Conservation (phyloP, 164 flowering plant species). For the Protea cynaroides region DNA sequence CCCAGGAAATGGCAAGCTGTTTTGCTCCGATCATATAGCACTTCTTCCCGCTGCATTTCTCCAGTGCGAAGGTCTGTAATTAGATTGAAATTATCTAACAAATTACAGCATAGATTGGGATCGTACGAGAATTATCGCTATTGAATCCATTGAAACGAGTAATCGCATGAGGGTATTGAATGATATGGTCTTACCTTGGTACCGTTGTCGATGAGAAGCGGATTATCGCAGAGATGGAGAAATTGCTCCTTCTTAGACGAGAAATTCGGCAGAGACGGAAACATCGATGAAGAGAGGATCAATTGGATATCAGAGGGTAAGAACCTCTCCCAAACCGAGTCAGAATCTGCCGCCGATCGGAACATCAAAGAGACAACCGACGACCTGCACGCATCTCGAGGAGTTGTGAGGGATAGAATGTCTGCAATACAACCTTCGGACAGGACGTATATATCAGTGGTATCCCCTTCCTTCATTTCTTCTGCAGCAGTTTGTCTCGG, state of each 20-base stretch:
- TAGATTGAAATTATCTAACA: too few species aligned
- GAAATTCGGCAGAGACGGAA: too few species aligned
- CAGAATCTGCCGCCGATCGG: conserved; percentile 22
- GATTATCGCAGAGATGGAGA: conserved; percentile 12
- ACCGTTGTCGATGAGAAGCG: conserved; percentile 24
- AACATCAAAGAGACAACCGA: conserved; percentile 15
- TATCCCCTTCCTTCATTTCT: too few species aligned
- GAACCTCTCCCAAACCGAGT: conserved; percentile 25
- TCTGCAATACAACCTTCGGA: conserved; percentile 17
- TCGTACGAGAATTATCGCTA: too few species aligned
- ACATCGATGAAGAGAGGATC: conserved; percentile 11
- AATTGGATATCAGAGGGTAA: conserved; percentile 17
- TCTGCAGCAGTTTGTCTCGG: too few species aligned
- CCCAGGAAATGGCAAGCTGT: conserved; percentile 32
- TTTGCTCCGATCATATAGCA: conserved; percentile 38
- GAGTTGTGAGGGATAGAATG: conserved; percentile 21
- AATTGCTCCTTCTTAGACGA: conserved; percentile 19
- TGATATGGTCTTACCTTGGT: conserved; percentile 13
- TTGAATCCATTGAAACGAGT: too few species aligned
- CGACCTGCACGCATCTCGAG: conserved; percentile 24
- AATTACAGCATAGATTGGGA: too few species aligned
- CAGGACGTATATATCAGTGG: background rate
- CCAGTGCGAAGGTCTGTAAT: conserved; percentile 39
- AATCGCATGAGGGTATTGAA: too few species aligned
- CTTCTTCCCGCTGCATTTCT: conserved; percentile 34